phyloP scores from a whole-genome alignment of 78 protist species.

The Monosiga brevicollis region DNA sequence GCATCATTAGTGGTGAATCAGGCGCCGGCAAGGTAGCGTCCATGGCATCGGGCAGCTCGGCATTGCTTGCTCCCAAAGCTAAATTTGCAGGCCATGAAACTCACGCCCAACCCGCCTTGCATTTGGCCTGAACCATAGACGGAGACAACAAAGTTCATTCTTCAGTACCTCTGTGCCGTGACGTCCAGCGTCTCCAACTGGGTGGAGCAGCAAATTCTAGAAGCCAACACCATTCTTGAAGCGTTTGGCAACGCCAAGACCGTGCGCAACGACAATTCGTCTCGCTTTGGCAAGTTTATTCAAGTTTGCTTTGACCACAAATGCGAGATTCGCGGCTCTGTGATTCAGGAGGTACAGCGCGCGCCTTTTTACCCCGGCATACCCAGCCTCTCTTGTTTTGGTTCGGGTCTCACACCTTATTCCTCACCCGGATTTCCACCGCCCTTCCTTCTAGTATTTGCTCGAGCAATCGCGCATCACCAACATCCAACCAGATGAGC shows the following conservation, averaged over 20 bases:
- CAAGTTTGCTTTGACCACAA: constrained; percentile 28
- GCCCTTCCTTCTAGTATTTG: no score
- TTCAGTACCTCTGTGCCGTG: constrained; percentile 34
- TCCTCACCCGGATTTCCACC: no score
- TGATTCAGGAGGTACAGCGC: constrained; percentile 23
- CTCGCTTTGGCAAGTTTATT: constrained; percentile 67
- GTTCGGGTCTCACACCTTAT: no score
- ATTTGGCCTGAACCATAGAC: constrained; percentile 44
- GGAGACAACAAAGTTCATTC: constrained; percentile 52
- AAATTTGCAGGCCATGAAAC: no score
- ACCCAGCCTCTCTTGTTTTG: no score
- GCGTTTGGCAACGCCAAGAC: constrained; percentile 87
- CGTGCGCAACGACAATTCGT: constrained; percentile 80
- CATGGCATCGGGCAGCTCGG: no score
- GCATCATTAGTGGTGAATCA: constrained; percentile 37
- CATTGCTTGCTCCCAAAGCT: no score
- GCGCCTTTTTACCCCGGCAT: no score
- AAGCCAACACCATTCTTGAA: constrained; percentile 57
- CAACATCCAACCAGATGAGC: constrained; percentile 27
- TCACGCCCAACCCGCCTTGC: neutral
- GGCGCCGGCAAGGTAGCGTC: constrained; percentile 70
- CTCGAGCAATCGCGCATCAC: constrained; percentile 56
- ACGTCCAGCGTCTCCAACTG: constrained; percentile 1
- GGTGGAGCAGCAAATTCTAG: constrained; percentile 23
- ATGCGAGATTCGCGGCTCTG: constrained; percentile 24